Percentiles rank a stretch among this genome's conserved stretches.
phyloP scores from a whole-genome alignment of 2,329 filamentous ascomycete genomes.

The Parastagonospora nodorum region DNA sequence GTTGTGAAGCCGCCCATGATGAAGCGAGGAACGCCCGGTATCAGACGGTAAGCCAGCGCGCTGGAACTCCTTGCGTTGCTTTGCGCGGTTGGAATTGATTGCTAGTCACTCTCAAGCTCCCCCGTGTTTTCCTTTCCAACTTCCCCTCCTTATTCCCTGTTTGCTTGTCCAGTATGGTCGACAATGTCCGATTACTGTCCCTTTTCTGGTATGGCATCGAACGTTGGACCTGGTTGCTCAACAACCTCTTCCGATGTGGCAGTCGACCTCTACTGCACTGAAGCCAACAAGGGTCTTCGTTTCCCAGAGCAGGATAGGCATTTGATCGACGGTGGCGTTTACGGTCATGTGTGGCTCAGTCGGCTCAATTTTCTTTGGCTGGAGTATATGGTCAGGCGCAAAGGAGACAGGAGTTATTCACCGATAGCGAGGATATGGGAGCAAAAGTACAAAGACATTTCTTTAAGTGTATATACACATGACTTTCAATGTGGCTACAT shows the following conservation, averaged over 20 bases:
- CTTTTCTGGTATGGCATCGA: neutral
- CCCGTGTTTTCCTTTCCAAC: neutral
- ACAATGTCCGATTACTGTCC: neutral
- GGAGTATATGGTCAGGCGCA: too few relatives aligned
- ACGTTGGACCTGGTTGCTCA: neutral
- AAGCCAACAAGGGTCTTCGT: too few relatives aligned
- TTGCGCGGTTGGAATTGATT: slow-evolving; percentile 1
- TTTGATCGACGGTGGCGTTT: too few relatives aligned
- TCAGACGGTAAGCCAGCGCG: slow-evolving; percentile 19
- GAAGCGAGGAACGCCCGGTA: slow-evolving; percentile 21
- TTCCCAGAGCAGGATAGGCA: too few relatives aligned
- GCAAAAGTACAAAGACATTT: too few relatives aligned
- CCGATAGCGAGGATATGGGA: too few relatives aligned
- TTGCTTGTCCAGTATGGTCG: neutral
- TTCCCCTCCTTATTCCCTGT: neutral
- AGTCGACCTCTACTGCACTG: too few relatives aligned
- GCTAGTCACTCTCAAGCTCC: neutral
- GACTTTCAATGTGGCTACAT: neutral
- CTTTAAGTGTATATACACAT: neutral
- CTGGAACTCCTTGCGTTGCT: slow-evolving; percentile 1
- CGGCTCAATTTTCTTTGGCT: too few relatives aligned
- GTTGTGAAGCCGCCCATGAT: slow-evolving; percentile 34
- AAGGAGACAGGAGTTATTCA: too few relatives aligned
- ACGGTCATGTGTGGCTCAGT: too few relatives aligned
- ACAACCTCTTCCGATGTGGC: too few relatives aligned